Base-by-base conservation (phyloP, 768 basidiomycete species). In the Termitomyces sp. region DNA sequence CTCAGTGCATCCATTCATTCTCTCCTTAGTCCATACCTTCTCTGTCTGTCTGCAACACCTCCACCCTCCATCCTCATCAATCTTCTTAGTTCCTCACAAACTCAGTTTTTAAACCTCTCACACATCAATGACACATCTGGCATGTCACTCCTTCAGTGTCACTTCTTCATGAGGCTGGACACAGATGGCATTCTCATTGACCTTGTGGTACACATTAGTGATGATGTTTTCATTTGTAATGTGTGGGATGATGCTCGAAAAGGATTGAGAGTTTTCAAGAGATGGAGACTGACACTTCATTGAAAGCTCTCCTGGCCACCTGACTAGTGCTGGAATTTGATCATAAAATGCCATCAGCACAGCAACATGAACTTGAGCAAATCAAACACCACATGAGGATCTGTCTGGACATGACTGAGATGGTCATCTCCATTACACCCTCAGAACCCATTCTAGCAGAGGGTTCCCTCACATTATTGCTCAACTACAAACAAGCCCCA, bases 151-250 rank as follows among this genome's bases (percentile, higher is more conserved):
- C 25, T 25, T 25, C 25, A 25, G 25, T 83, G 3, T 86, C 91
- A 0, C 73, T 97, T 5, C 78, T 98, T 0, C 96, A 98, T 65
- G 95, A 96, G 71, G 93, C 94, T 1, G 91, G 92, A 0, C 78
- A 83, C 40, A 81, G 94, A 15, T 15, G 88, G 61, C 93, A 97
- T 68, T 4, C 74, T 96, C 20, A 84, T 96, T 32, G 92, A 96
- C 68, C 81, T 94, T n/a, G 88, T 86, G 0, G 85, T 95, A 2
- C 83, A 89, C 29, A 88, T 89, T 9, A 94, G 94, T 0, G 94
- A 92, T 0, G 94, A 96, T 69, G 89, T 96, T 4, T 96, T 96
- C 68, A 87, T 90, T 2, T 80, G 94, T 4, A 89, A 96, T 72
- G 25, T 80, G 75, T 62, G 94, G 95, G 0, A 88, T 81, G 67